Evolutionary conservation across 345 rosid species (phyloP).

Genomic region (Citrus hindsii): DNA sequence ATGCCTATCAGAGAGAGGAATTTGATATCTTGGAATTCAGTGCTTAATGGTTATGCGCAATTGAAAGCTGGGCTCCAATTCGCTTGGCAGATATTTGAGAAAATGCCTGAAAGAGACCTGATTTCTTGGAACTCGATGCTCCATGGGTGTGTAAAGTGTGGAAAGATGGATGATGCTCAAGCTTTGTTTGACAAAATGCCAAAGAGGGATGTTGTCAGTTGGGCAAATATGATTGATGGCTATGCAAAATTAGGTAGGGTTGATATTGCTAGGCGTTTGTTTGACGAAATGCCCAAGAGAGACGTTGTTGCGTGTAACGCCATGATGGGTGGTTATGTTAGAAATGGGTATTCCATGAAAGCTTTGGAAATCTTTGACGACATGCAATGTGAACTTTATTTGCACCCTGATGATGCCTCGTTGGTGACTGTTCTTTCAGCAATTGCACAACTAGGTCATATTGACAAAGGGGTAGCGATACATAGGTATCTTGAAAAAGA

Average conservation of each 20-base stretch:
- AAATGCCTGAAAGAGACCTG: conserved; percentile 52
- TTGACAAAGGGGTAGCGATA: conserved; percentile 27
- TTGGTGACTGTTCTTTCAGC: conserved; percentile 36
- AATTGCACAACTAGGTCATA: conserved; percentile 32
- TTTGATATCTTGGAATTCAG: conserved; percentile 62
- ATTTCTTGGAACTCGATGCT: conserved; percentile 51
- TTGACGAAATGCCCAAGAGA: conserved; percentile 36
- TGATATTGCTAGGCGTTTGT: conserved; percentile 27
- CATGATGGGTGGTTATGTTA: conserved; percentile 43
- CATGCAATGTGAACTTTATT: conserved; percentile 16
- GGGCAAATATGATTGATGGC: conserved; percentile 46
- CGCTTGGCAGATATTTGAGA: conserved; percentile 45
- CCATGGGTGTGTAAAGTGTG: conserved; percentile 33
- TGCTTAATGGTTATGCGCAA: conserved; percentile 50
- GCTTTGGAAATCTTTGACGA: conserved; percentile 37
- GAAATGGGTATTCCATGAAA: conserved; percentile 25
- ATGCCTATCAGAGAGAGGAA: conserved; percentile 45
- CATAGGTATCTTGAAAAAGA: conserved; percentile 27
- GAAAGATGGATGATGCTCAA: conserved; percentile 39
- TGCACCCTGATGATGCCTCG: conserved; percentile 34
- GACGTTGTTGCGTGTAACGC: conserved; percentile 45
- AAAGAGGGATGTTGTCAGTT: conserved; percentile 33
- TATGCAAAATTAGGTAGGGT: conserved; percentile 36
- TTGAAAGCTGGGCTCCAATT: conserved; percentile 27
- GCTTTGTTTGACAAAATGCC: conserved; percentile 44